phyloP scores from a whole-genome alignment of 2,329 filamentous ascomycete species.

The Fusarium siculi region DNA sequence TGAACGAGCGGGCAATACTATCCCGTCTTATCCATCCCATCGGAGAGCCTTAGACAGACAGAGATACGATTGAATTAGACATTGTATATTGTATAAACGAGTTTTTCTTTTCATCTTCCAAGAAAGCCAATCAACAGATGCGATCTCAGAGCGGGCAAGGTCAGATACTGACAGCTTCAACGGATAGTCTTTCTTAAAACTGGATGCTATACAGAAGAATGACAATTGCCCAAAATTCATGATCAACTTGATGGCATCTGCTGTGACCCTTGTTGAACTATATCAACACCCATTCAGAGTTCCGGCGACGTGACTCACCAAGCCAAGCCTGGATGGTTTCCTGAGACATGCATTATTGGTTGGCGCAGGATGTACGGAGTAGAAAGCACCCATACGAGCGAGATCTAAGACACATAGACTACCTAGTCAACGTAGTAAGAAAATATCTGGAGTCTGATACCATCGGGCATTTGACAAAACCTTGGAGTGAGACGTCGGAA shows the following conservation, averaged over 20 bases:
- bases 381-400: neutral
- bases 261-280: neutral
- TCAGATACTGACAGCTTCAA: neutral
- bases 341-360: slow-evolving; percentile 9
- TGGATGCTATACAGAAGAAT: neutral
- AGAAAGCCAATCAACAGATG: neutral
- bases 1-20: neutral
- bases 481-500: neutral
- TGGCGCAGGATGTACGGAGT: neutral
- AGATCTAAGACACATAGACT: neutral
- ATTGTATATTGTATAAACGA: neutral
- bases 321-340: neutral
- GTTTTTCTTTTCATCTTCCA: too few relatives aligned
- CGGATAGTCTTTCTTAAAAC: neutral
- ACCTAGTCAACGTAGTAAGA: neutral
- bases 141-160: neutral
- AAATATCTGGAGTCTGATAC: neutral
- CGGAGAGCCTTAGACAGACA: neutral
- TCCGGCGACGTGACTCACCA: slow-evolving; percentile 12
- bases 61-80: neutral
- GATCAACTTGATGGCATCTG: neutral
- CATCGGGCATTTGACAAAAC: neutral
- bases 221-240: neutral
- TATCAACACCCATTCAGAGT: neutral
- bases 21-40: neutral